Evolutionary conservation across 169 alveolate genomes (phyloP).

Genomic region (Cryptosporidium canis): DNA sequence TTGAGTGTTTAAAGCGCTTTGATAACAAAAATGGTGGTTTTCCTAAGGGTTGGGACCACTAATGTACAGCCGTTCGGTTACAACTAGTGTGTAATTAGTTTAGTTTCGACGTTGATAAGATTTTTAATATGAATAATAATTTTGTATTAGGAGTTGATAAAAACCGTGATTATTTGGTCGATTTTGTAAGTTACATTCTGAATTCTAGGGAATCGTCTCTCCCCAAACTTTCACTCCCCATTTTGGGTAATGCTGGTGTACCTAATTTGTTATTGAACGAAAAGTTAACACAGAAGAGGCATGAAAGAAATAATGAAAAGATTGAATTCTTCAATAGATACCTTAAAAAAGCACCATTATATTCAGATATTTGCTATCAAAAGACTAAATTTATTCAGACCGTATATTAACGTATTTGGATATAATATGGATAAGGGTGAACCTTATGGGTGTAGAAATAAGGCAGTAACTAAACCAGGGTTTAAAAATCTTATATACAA

Average conservation of each 20-base stretch:
- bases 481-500: background rate
- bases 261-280: background rate
- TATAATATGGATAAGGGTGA: background rate
- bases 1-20: constrained; percentile 8
- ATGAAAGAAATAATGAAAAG: background rate
- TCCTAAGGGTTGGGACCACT: constrained; percentile 13
- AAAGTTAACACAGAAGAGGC: background rate
- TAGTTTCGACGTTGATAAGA: background rate
- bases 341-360: background rate
- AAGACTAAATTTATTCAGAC: background rate
- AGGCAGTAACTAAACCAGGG: background rate
- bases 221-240: background rate
- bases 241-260: background rate
- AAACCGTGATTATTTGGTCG: background rate
- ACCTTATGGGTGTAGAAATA: background rate
- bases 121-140: constrained; percentile 3
- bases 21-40: constrained; percentile 32
- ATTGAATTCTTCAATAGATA: background rate
- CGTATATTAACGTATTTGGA: background rate
- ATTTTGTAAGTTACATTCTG: background rate
- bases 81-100: background rate
- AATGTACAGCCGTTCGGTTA: background rate
- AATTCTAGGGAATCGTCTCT: background rate
- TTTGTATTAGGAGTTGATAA: background rate
- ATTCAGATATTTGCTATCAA: background rate